Base-by-base conservation (phyloP, 176 grass and related monocot species). In the Puccinellia tenuiflora region DNA sequence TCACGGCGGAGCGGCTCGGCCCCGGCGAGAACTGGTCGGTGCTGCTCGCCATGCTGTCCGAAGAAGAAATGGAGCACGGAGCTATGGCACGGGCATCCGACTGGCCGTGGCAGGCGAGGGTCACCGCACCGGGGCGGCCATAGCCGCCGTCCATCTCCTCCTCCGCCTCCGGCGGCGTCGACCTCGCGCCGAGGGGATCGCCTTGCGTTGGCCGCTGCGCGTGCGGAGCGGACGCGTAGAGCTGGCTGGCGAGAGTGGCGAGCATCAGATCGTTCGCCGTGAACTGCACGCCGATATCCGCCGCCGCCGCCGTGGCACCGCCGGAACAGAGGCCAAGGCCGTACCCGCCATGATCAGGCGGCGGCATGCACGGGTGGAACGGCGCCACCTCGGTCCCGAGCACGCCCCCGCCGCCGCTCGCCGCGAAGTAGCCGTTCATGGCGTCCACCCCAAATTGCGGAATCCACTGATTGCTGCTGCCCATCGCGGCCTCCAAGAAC, bases 1-100 rank as follows among this genome's bases (percentile, higher is more conserved):
- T 92, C 38, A 91, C 71, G 13, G 71, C 86, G 3, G 95, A 97
- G 38, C 81, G 89, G 85, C 90, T 92, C 14, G 82, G 83, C 10
- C 76, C 94, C 15, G 92, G 92, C 28, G 85, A 84, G 69, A 69
- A 86, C 80, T 86, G 79, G 42, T 84, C 88, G 28, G 43, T 12
- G 47, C 68, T 40, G 84, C 72, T 66, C 30, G 75, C 33, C 30
- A 54, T 57, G 84, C 28, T 77, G 4, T 80, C 85, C 57, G 70
- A 28, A 5, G 80, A 85, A 17, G 83, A 66, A 35, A 72, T 31
- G 83, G 54, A 63, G 81, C 83, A 80, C 13, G 38, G 48, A 42
- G 48, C 66, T 37, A 39, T 22, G 66, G 18, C 76, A 25, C 16
- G 31, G 26, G 21, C 51, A 6, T 65, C 80, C 40, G 81, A 20